phyloP scores from a whole-genome alignment of 306 rosid species.

The Bauhinia variegata region DNA sequence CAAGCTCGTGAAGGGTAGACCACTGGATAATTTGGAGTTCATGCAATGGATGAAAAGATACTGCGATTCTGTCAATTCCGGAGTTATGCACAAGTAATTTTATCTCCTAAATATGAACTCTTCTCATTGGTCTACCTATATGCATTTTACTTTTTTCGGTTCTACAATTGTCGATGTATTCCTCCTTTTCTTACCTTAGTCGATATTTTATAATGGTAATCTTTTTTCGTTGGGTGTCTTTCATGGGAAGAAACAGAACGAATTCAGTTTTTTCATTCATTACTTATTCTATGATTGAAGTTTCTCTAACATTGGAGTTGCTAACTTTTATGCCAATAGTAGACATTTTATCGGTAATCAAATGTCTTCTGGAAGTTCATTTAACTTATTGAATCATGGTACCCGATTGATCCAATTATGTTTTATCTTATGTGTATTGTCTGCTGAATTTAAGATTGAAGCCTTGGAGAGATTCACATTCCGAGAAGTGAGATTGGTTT shows the following conservation, averaged over 20 bases:
- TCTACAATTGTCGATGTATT: neutral
- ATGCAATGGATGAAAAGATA: constrained; percentile 98
- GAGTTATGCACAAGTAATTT: constrained; percentile 50
- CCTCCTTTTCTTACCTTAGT: neutral
- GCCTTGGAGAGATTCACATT: neutral
- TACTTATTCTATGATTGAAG: neutral
- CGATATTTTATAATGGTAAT: no score
- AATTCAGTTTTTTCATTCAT: neutral
- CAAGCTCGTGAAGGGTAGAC: constrained; percentile 92
- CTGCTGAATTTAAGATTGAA: no score
- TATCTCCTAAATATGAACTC: neutral
- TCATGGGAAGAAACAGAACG: no score
- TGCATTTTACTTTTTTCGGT: neutral
- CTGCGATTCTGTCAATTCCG: constrained; percentile 81
- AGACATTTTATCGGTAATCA: neutral
- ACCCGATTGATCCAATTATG: neutral
- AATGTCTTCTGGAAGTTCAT: neutral
- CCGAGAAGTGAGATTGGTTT: neutral
- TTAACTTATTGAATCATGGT: neutral
- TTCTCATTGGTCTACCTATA: neutral
- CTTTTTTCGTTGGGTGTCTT: no score
- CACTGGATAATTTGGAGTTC: constrained; percentile 90
- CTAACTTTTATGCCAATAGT: neutral
- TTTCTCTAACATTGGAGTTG: neutral
- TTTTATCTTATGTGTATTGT: no score